Percentiles rank a stretch among this genome's conserved stretches.
Evolutionary conservation across 2,329 filamentous ascomycete species (phyloP).

Genomic region (Ampelomyces quisqualis): DNA sequence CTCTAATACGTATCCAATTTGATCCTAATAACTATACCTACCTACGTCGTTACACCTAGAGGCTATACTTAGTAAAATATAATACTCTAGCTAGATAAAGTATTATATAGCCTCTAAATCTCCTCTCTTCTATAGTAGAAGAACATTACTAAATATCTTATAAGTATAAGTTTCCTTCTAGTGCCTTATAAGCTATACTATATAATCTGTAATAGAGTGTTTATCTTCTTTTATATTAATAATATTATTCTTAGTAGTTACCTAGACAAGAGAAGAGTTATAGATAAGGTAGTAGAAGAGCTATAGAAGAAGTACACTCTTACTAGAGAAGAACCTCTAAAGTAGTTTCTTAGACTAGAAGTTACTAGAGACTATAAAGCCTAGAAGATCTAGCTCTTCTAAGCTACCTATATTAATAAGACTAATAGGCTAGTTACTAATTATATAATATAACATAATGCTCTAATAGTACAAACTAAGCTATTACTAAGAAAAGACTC

Average conservation of each 20-base stretch:
- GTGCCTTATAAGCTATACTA: conserved; percentile 10
- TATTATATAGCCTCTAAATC: conserved; percentile 6
- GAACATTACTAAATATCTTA: conserved; percentile 4
- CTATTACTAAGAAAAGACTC: neutral
- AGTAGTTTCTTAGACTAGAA: conserved; percentile 11
- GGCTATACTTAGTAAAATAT: neutral
- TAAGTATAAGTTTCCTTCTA: conserved; percentile 1
- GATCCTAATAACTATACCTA: too few species aligned
- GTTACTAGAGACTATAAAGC: neutral
- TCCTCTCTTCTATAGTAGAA: conserved; percentile 6
- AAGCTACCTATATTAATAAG: neutral
- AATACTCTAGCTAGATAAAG: conserved; percentile 4
- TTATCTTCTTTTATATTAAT: conserved; percentile 8
- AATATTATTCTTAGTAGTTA: conserved; percentile 9
- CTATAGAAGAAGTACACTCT: conserved; percentile 5
- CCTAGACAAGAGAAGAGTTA: neutral
- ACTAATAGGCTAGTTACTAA: neutral
- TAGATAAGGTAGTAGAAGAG: neutral
- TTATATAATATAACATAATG: neutral
- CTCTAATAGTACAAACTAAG: neutral
- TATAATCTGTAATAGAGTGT: conserved; percentile 6
- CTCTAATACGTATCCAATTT: too few species aligned
- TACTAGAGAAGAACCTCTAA: conserved; percentile 3
- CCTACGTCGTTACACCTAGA: too few species aligned
- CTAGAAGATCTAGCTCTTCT: neutral